These are phyloP conservation scores for Lactarius indigo DNA, from an alignment of 768 basidiomycete genomes.

Conservation along the genomic window DNA sequence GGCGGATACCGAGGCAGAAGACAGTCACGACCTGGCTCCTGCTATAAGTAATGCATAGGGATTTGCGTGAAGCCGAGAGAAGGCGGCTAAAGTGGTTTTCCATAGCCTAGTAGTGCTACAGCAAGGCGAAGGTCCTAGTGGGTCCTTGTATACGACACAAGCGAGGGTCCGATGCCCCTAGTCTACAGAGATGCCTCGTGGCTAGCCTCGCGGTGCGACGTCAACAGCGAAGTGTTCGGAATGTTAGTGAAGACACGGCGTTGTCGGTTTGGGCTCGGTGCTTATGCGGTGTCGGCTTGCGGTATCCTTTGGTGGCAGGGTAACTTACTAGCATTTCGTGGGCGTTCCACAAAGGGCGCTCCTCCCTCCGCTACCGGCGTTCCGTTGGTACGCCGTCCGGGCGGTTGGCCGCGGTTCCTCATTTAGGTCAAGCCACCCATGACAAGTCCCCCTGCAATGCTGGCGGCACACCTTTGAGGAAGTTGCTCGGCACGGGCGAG, in stretches of 20 bases:
- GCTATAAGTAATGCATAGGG: not conserved
- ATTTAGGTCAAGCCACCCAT: constrained; percentile 32
- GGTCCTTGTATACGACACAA: not conserved
- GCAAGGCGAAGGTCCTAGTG: not conserved
- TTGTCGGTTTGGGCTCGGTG: not conserved
- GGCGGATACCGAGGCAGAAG: not conserved
- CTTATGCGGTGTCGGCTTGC: not conserved
- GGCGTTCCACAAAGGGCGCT: not conserved
- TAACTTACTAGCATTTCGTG: not conserved
- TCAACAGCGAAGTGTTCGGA: not conserved
- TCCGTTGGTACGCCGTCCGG: constrained; percentile 30
- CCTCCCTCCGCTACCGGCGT: not conserved
- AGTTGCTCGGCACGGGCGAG: constrained; percentile 34
- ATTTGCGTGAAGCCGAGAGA: not conserved
- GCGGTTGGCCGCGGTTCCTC: constrained; percentile 32
- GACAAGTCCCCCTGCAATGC: constrained; percentile 33
- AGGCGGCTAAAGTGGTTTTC: not conserved
- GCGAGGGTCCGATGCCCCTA: not conserved
- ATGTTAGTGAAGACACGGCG: not conserved
- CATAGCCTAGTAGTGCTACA: not conserved
- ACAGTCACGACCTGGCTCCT: not conserved
- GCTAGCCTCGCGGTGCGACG: not conserved
- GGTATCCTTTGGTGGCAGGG: not conserved
- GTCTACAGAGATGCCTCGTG: not conserved
- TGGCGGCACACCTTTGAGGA: constrained; percentile 29